Evolutionary conservation across 768 basidiomycete genomes (phyloP), one percentile per base, ranked within the genome.

Genomic region (Piloderma croceum): DNA sequence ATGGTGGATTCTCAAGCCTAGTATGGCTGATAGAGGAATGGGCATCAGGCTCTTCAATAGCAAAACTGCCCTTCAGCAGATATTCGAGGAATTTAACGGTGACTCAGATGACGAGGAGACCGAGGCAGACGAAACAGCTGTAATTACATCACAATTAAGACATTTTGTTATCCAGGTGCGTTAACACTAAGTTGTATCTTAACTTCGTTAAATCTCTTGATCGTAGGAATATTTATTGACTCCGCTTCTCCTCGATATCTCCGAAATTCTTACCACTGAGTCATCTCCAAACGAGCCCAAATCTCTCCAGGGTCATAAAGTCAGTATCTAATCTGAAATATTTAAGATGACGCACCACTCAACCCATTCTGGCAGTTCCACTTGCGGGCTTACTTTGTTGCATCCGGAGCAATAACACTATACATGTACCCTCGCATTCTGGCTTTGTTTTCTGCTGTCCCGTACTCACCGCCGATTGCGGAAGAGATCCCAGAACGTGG

Each of bases 1-100:
- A 15, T 97, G 94, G 94, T 98, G 83, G 76, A 94, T 99, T 45
- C 64, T 99, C 38, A 99, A 99, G 65, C 93, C 96, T 34, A 90
- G 91, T 13, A 94, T 99, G 88, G 84, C 92, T 2, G 93, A 98
- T 65, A 76, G 90, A 36, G 96, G 92, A 10, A 90, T 90, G 73
- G 96, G 94, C 2, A 92, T 99, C 48, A 67, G 92, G 33, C 64
- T 99, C 34, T 97, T 99, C 63, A 78, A 83, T 38, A 82, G 74
- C 40, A 84, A 84, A 60, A 76, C 77, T 10, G 67, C 76, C 23
- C 68, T 99, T 43, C 74, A 76, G 42, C 52, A 58, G 4, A 92
- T 97, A 19, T 89, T 97, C 45, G 72, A 81, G 47, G 75, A 76
- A 17, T 97, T 97, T 48, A 93, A 94, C 46, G 62, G 69, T 12